A percentile compares a stretch with the other conserved stretches of the same genome.
These are phyloP conservation scores for Zygnema circumcarinatum DNA, from an alignment of 139 green algal genomes.

Conservation along the genomic window DNA sequence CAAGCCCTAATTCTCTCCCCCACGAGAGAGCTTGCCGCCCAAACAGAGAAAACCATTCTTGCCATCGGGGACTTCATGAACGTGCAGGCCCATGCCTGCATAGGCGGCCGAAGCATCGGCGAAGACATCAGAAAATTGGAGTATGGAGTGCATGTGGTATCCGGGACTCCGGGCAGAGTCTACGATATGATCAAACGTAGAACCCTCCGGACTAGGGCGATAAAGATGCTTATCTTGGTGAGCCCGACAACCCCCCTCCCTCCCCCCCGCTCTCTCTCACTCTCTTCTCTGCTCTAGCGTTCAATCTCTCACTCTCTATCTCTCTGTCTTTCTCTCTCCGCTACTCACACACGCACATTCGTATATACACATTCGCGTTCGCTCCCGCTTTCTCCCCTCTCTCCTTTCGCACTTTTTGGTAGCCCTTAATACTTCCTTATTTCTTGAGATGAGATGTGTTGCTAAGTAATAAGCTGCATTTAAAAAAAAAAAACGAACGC, in stretches of 20 bases:
- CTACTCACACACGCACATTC: no score
- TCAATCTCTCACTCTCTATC: no score
- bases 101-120: conserved; percentile 94
- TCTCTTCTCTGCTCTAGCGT: not conserved
- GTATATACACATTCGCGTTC: no score
- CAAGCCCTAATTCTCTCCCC: conserved; percentile 94
- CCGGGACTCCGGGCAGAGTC: conserved; percentile 94
- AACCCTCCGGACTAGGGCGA: conserved; percentile 74
- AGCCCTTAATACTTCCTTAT: no score
- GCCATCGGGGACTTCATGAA: conserved; percentile 93
- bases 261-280: not conserved
- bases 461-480: no score
- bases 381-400: conserved; percentile 11
- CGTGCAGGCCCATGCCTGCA: conserved; percentile 90
- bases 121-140: conserved; percentile 96
- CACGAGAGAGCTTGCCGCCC: conserved; percentile 93
- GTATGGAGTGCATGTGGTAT: conserved; percentile 85
- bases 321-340: not conserved
- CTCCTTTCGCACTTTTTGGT: not conserved
- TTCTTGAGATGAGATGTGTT: no score
- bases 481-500: no score
- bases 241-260: not conserved
- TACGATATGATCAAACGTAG: conserved; percentile 98
- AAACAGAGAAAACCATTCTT: conserved; percentile 93
- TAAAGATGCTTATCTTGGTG: conserved; percentile 74